A percentile compares a stretch with the other conserved stretches of the same genome.
phyloP scores from a whole-genome alignment of 179 eudicot species.

The Drosera spatulata region DNA sequence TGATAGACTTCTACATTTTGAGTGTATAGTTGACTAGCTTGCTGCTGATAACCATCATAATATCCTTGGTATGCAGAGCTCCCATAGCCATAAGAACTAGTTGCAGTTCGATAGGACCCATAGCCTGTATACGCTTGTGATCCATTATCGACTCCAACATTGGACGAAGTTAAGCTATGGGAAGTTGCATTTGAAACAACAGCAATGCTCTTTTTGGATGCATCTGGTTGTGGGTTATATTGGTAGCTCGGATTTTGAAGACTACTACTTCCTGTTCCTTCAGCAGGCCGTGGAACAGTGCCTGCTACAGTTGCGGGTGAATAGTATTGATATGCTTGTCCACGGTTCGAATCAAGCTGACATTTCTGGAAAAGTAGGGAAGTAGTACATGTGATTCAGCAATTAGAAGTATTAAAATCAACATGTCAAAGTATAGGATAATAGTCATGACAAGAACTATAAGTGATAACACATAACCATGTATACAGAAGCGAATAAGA shows the following conservation, averaged over 20 bases:
- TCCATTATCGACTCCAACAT: conserved; percentile 40
- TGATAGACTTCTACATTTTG: conserved; percentile 83
- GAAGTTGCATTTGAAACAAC: conserved; percentile 44
- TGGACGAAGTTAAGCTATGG: conserved; percentile 35
- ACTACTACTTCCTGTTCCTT: conserved; percentile 25
- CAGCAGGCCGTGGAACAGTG: conserved; percentile 39
- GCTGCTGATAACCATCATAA: conserved; percentile 80
- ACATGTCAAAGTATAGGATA: neutral
- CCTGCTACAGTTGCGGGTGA: conserved; percentile 25
- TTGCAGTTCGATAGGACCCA: conserved; percentile 38
- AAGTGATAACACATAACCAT: neutral
- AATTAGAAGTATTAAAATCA: neutral
- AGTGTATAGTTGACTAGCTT: conserved; percentile 56
- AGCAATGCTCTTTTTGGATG: conserved; percentile 28
- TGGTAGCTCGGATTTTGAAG: conserved; percentile 36
- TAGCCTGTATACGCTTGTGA: conserved; percentile 59
- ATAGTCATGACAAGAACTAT: neutral
- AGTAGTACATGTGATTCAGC: neutral
- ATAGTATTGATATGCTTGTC: conserved; percentile 47
- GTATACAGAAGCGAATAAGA: neutral
- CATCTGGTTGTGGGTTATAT: conserved; percentile 37
- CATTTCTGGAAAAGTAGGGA: conserved; percentile 20
- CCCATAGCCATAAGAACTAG: conserved; percentile 58
- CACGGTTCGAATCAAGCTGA: conserved; percentile 44
- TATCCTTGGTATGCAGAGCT: conserved; percentile 64